A percentile compares a stretch with the other conserved stretches of the same genome.
Conservation (phyloP, 345 rosid species). For the Hirschfeldia incana region DNA sequence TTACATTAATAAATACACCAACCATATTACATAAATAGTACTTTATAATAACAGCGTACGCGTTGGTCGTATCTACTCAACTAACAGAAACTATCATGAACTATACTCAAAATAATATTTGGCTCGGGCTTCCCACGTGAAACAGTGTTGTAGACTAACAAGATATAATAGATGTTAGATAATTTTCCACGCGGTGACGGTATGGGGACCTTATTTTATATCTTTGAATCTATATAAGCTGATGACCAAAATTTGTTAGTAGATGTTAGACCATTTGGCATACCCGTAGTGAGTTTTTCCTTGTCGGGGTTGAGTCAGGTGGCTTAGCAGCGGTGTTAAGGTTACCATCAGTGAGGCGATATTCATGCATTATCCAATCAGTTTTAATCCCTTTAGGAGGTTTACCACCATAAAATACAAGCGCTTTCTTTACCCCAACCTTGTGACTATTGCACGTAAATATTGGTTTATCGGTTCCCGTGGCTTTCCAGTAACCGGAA, state of each 20-base stretch:
- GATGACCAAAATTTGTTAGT: background rate
- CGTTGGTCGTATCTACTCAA: background rate
- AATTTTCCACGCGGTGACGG: background rate
- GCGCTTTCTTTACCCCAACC: slow-evolving; percentile 71
- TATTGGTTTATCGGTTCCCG: slow-evolving; percentile 73
- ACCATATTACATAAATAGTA: background rate
- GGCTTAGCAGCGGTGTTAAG: slow-evolving; percentile 35
- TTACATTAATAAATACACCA: background rate
- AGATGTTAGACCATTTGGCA: background rate
- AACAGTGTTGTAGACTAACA: background rate
- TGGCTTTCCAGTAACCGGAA: slow-evolving; percentile 78
- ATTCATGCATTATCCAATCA: slow-evolving; percentile 79
- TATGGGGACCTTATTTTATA: background rate
- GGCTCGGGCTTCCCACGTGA: background rate
- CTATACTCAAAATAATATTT: background rate
- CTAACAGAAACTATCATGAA: background rate
- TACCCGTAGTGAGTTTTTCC: slow-evolving; percentile 66
- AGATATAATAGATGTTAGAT: background rate
- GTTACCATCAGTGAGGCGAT: slow-evolving; percentile 50
- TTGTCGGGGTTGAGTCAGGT: slow-evolving; percentile 41
- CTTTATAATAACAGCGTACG: background rate
- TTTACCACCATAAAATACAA: slow-evolving; percentile 70
- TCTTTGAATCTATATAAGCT: background rate
- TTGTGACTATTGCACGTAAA: slow-evolving; percentile 52
- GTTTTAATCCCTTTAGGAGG: slow-evolving; percentile 75